These are phyloP conservation scores for Avena sativa DNA, from an alignment of 176 grass and related monocot genomes.

Conservation along the genomic window DNA sequence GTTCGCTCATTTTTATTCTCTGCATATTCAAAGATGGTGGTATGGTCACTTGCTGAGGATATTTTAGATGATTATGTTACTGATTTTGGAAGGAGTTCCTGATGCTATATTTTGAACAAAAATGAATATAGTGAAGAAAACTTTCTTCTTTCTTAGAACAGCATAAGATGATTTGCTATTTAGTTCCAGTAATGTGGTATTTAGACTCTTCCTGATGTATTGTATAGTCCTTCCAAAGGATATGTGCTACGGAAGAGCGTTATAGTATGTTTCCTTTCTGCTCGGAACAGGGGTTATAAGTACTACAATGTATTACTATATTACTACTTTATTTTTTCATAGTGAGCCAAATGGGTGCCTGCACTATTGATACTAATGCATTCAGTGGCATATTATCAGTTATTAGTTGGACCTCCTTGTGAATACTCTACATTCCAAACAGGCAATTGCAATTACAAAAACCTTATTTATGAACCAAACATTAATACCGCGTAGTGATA, in stretches of 20 bases:
- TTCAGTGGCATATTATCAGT: not conserved
- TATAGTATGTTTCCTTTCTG: not conserved
- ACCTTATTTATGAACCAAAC: not conserved
- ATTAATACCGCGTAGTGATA: not conserved
- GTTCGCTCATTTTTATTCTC: not conserved
- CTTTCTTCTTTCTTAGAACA: not conserved
- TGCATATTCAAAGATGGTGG: not conserved
- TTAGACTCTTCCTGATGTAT: slow-evolving; percentile 14
- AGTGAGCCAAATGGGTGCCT: slow-evolving; percentile 3
- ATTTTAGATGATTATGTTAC: not conserved
- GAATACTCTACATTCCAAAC: not conserved
- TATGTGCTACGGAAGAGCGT: slow-evolving; percentile 5
- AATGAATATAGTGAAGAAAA: slow-evolving; percentile 11
- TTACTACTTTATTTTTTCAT: not conserved
- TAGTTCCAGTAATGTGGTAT: not conserved
- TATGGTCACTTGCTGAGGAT: not conserved
- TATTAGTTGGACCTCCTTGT: not conserved
- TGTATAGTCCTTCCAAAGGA: not conserved
- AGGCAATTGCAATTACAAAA: not conserved
- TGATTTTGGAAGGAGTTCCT: not conserved
- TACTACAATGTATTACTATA: too few species aligned
- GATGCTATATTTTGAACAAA: not conserved
- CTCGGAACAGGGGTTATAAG: not conserved
- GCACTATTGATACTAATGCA: not conserved
- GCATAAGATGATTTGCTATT: not conserved